A percentile compares a stretch with the other conserved stretches of the same genome.
Conservation (phyloP, 148 eudicot species). For the Vaccinium macrocarpon region DNA sequence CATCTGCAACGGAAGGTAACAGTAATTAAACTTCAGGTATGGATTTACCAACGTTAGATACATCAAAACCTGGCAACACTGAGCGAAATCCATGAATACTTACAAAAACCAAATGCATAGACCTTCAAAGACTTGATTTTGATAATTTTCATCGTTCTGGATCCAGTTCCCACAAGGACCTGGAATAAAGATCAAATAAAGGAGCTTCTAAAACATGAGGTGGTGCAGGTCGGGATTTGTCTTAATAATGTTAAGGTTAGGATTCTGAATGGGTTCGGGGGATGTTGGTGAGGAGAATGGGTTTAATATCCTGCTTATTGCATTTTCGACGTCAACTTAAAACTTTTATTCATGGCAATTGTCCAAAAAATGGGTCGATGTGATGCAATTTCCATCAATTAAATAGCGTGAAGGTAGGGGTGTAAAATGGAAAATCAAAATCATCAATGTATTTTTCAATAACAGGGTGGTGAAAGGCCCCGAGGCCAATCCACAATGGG, state of each 20-base stretch:
- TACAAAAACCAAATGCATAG: constrained; percentile 93
- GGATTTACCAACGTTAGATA: neutral
- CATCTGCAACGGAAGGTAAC: constrained; percentile 40
- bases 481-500: neutral
- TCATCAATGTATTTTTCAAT: neutral
- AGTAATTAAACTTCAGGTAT: neutral
- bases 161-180: constrained; percentile 97
- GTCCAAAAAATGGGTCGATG: neutral
- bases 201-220: neutral
- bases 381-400: neutral
- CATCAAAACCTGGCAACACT: neutral
- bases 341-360: neutral
- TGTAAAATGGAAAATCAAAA: too few species aligned
- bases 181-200: constrained; percentile 28
- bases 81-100: constrained; percentile 30
- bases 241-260: neutral
- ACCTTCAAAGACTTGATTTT: constrained; percentile 79
- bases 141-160: constrained; percentile 69
- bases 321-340: neutral
- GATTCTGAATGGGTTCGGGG: neutral
- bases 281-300: neutral
- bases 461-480: neutral
- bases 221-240: neutral
- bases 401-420: neutral
- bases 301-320: neutral